Conservation (phyloP, 2,329 filamentous ascomycete species). For the Colletotrichum sp. region DNA sequence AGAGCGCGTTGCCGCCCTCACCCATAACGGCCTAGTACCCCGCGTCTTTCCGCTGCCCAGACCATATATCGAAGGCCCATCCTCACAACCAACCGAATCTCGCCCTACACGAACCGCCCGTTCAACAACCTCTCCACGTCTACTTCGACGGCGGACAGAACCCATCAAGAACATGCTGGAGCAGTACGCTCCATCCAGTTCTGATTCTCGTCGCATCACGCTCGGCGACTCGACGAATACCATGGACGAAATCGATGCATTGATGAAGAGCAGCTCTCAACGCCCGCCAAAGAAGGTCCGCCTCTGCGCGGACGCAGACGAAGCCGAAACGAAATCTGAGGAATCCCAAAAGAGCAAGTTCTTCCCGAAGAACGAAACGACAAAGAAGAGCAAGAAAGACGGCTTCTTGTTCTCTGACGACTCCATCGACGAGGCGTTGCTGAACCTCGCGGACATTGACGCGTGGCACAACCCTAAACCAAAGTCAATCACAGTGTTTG, state of each 20-base stretch:
- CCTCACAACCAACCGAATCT: slow-evolving; percentile 23
- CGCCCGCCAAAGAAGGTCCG: slow-evolving; percentile 63
- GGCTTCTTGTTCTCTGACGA: slow-evolving; percentile 59
- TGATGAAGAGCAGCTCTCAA: slow-evolving; percentile 14
- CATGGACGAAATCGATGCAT: slow-evolving; percentile 16
- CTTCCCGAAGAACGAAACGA: slow-evolving; percentile 42
- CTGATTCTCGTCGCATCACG: slow-evolving; percentile 6
- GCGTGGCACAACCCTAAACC: slow-evolving; percentile 48
- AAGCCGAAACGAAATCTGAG: slow-evolving; percentile 31
- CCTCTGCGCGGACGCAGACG: slow-evolving; percentile 50
- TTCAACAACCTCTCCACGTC: slow-evolving; percentile 39
- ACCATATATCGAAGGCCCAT: slow-evolving; percentile 53
- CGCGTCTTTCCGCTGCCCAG: slow-evolving; percentile 64
- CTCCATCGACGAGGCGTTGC: slow-evolving; percentile 60
- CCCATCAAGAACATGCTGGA: slow-evolving; percentile 51
- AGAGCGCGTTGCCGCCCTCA: slow-evolving; percentile 51
- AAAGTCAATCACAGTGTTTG: slow-evolving; percentile 49
- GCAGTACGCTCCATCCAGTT: background rate
- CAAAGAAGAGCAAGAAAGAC: slow-evolving; percentile 40
- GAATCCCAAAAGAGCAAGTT: slow-evolving; percentile 58
- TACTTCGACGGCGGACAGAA: slow-evolving; percentile 57
- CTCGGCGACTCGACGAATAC: background rate
- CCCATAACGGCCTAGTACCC: slow-evolving; percentile 54
- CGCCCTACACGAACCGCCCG: slow-evolving; percentile 20
- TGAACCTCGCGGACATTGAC: slow-evolving; percentile 56